Percentiles rank a stretch among this genome's conserved stretches.
phyloP scores from a whole-genome alignment of 2,329 filamentous ascomycete genomes.

The Chaetomiaceae sp. region DNA sequence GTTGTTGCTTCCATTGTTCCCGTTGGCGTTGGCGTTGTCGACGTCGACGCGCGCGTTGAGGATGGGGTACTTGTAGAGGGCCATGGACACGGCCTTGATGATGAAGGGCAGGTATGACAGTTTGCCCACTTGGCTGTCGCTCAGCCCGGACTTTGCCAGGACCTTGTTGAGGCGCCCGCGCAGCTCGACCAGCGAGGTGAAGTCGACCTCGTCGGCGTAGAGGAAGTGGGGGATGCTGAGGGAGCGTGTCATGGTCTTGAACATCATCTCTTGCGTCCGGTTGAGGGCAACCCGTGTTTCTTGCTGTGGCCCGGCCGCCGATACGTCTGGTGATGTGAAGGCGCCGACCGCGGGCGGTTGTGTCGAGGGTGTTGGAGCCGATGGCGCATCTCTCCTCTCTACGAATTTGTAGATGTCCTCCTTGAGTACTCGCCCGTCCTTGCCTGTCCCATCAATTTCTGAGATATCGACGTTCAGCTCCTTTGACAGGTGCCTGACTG shows the following conservation, averaged over 20 bases:
- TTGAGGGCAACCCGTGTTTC: slow-evolving; percentile 70
- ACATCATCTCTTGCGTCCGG: slow-evolving; percentile 85
- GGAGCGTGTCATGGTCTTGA: slow-evolving; percentile 93
- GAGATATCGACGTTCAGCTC: slow-evolving; percentile 73
- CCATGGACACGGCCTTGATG: slow-evolving; percentile 88
- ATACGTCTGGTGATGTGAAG: slow-evolving; percentile 13
- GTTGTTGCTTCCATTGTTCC: slow-evolving; percentile 40
- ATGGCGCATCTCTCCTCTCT: slow-evolving; percentile 43
- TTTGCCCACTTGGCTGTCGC: slow-evolving; percentile 49
- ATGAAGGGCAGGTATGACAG: slow-evolving; percentile 92
- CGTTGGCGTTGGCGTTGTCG: slow-evolving; percentile 32
- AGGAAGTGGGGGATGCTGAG: slow-evolving; percentile 91
- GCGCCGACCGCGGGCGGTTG: slow-evolving; percentile 1
- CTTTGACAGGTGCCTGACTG: slow-evolving; percentile 83
- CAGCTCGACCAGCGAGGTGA: slow-evolving; percentile 68
- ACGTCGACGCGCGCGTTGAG: slow-evolving; percentile 81
- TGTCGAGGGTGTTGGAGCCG: slow-evolving; percentile 23
- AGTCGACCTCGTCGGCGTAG: slow-evolving; percentile 85
- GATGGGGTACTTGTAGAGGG: slow-evolving; percentile 74
- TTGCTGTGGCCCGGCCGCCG: slow-evolving; percentile 47
- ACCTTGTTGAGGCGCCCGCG: slow-evolving; percentile 69
- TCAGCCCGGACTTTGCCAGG: slow-evolving; percentile 47
- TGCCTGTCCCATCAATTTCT: slow-evolving; percentile 78
- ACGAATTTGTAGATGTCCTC: slow-evolving; percentile 80
- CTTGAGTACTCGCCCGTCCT: slow-evolving; percentile 85